phyloP scores from a whole-genome alignment of 2,329 filamentous ascomycete species.

The Xylariaceae sp. region DNA sequence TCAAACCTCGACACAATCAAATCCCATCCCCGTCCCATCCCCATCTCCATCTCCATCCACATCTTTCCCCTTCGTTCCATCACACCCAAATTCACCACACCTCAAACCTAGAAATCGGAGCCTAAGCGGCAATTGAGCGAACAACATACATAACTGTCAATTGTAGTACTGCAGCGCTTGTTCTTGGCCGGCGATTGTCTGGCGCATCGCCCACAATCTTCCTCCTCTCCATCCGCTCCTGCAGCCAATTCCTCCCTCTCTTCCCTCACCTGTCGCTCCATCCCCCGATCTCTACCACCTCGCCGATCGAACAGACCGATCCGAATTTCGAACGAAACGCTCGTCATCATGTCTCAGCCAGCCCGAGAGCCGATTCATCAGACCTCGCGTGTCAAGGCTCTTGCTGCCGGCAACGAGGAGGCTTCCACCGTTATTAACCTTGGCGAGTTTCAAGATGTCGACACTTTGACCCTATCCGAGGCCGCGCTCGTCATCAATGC shows the following conservation, averaged over 20 bases:
- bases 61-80: neutral
- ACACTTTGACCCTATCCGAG: constrained; percentile 87
- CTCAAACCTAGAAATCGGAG: neutral
- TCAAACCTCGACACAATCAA: neutral
- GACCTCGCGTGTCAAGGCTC: constrained; percentile 63
- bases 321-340: neutral
- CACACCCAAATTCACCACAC: neutral
- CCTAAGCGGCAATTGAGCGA: neutral
- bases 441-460: constrained; percentile 88
- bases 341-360: constrained; percentile 16
- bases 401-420: constrained; percentile 76
- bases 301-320: neutral
- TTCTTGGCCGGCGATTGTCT: constrained; percentile 4
- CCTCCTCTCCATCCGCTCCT: neutral
- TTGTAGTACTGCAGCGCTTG: neutral
- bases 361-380: constrained; percentile 34
- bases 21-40: neutral
- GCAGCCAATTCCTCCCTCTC: constrained; percentile 6
- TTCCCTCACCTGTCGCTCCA: neutral
- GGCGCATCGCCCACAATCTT: constrained; percentile 13
- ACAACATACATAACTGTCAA: neutral
- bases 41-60: neutral
- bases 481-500: constrained; percentile 88
- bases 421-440: constrained; percentile 75
- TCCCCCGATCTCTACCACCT: constrained; percentile 7